phyloP scores from a whole-genome alignment of 495 filamentous ascomycete genomes.

The Gamarada debralockiae region DNA sequence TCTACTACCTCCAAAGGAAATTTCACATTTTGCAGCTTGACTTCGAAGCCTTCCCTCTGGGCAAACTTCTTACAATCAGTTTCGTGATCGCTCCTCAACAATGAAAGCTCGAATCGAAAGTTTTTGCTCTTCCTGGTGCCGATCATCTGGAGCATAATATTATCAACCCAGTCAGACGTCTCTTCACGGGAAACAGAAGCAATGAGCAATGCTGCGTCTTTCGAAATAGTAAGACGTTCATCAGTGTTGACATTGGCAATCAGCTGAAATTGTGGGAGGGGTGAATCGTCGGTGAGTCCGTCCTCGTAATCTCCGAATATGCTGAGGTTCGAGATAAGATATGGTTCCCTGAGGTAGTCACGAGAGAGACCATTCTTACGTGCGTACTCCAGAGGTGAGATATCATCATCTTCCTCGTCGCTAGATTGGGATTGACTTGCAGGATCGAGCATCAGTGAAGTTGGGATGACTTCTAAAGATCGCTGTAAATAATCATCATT shows the following conservation, averaged over 20 bases:
- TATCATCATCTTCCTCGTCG: conserved; percentile 10
- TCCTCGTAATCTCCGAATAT: conserved; percentile 1
- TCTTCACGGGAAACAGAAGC: conserved; percentile 13
- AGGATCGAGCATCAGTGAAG: too few species aligned
- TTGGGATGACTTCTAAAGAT: too few species aligned
- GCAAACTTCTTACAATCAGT: conserved; percentile 36
- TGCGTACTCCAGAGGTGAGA: conserved; percentile 35
- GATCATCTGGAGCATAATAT: conserved; percentile 22
- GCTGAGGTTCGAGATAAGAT: conserved; percentile 7
- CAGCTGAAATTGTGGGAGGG: conserved; percentile 27
- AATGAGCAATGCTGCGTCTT: conserved; percentile 17
- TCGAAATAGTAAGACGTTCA: conserved; percentile 28
- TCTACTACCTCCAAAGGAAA: conserved; percentile 45
- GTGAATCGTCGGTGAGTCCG: conserved; percentile 15
- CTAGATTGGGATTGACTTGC: too few species aligned
- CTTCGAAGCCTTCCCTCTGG: conserved; percentile 28
- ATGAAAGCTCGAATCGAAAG: conserved; percentile 39
- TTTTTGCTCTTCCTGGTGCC: conserved; percentile 2
- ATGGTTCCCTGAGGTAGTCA: conserved; percentile 27
- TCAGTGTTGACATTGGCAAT: conserved; percentile 8
- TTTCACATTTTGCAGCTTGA: conserved; percentile 30
- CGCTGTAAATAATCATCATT: too few species aligned
- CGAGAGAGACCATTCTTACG: conserved; percentile 33
- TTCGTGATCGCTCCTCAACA: conserved; percentile 46
- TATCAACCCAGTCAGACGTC: conserved; percentile 18